These are phyloP conservation scores for Staphylotrichum tortipilum DNA, from an alignment of 495 filamentous ascomycete genomes.

Conservation along the genomic window DNA sequence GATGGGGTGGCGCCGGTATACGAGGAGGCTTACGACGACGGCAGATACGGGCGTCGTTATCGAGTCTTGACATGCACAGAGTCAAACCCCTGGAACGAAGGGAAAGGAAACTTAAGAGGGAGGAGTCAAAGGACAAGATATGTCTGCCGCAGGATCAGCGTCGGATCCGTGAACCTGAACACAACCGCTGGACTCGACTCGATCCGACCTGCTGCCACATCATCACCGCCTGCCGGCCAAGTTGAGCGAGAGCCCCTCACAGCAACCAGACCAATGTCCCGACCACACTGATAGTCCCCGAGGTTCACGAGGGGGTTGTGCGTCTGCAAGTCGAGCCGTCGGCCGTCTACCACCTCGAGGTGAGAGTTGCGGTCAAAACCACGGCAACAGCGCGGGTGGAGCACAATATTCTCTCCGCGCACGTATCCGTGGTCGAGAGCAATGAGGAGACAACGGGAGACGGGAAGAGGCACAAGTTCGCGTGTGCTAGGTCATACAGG, in stretches of 20 bases:
- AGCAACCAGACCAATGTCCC: slow-evolving; percentile 1
- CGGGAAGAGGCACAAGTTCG: not conserved
- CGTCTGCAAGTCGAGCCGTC: not conserved
- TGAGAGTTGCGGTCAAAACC: slow-evolving; percentile 6
- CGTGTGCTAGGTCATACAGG: slow-evolving; percentile 3
- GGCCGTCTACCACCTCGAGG: not conserved
- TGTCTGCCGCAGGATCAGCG: not conserved
- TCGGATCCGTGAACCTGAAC: not conserved
- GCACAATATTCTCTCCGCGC: slow-evolving; percentile 1
- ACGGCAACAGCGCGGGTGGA: not conserved
- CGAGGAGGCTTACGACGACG: no score
- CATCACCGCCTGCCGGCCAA: not conserved
- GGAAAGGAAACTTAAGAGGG: not conserved
- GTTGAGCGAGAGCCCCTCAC: not conserved
- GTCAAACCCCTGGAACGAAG: not conserved
- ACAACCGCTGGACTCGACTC: slow-evolving; percentile 1
- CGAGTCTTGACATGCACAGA: not conserved
- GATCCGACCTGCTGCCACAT: slow-evolving; percentile 5
- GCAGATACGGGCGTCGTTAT: no score
- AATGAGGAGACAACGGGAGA: not conserved
- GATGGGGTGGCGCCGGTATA: no score
- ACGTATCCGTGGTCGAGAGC: slow-evolving; percentile 4
- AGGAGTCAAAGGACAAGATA: not conserved
- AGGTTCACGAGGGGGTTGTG: not conserved
- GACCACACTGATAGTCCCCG: slow-evolving; percentile 1